Evolutionary conservation across 2,329 filamentous ascomycete species (phyloP), one percentile per base, ranked within the genome.

Genomic region (Massarina eburnea): DNA sequence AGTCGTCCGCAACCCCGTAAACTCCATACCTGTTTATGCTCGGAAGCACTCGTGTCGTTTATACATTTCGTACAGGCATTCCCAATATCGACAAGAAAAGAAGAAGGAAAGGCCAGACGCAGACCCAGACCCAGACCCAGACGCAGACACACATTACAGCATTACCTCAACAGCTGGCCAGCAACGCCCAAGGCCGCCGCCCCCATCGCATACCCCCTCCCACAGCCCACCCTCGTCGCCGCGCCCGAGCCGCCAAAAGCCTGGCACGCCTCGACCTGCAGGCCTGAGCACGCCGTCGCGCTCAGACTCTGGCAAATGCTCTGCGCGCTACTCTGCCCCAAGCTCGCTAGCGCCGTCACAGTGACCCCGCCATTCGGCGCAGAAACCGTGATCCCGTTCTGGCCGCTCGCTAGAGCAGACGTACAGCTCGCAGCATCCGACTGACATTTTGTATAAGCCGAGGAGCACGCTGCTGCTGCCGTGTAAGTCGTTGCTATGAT

Each of bases 391-490:
- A 81, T 76, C 21, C 75, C 78, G 42, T 77, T 74, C 2, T 71
- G 71, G 37, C 68, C 67, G n/a, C 73, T 76, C 20, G 74, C 76
- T 48, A 81, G 67, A 22, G 72, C 67, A 54, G 58, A 50, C 49
- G 66, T 69, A 45, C 67, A 70, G 52, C 61, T 63, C 49, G 64
- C 60, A 64, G 64, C 66, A 66, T 79, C 73, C 32, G 66, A 71
- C 58, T 78, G 72, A 48, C 79, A 81, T 45, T 69, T 68, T 26
- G 75, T 76, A 66, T 79, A 81, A 63, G 79, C 79, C 38, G 75
- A 75, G 21, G 77, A 76, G 64, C 79, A 82, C 30, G 72, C 70
- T 41, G 70, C 73, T 49, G 76, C 73, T 47, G 80, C 75, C 22
- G 68, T 61, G 59, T 81, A 81, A 46, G 74, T 74, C 2, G 79